Evolutionary conservation across 2,329 filamentous ascomycete species (phyloP), one percentile per base, ranked within the genome.

Genomic region (Ophiostoma himal-ulmi): DNA sequence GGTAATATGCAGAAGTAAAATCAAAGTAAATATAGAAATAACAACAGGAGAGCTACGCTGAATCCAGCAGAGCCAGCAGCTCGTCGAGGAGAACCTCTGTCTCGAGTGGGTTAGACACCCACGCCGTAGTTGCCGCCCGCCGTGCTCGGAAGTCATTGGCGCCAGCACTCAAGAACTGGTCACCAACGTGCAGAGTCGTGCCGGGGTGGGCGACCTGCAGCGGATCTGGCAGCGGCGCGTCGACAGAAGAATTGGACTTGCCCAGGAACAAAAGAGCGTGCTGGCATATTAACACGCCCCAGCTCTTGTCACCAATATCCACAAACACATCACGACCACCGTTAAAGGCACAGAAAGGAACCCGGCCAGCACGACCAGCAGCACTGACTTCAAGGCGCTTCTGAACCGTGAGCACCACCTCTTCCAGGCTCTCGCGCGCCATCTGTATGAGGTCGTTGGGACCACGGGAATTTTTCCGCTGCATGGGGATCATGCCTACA

Each of bases 261-360:
- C 73, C 72, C n/a, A 71, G 68, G 14, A 73, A 73, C 22, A 70
- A 22, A 54, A 74, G 68, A 0, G 71, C 73, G 68, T 74, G 72
- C 82, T 99, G 95, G 78, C 94, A 97, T 4, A 94, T 93, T 44
- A 91, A 85, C 2, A 99, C 95, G 74, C 95, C 95, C 91, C 94
- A 96, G 69, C 90, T 93, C 82, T 99, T 99, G 81, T 99, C 95
- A 70, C 95, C 95, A 77, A 99, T 97, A 78, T 99, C 95, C 69
- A 99, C 94, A 80, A 99, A 99, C 60, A 98, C 93, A 78, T 99
- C 95, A 73, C 95, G 94, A 13, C 95, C 95, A 69, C 94, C 95
- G 79, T 99, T 99, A 83, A 99, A 99, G 30, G 95, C 95, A 78
- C 95, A 99, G 77, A 98, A 99, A 0, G 95, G 95, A 41, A 99